phyloP scores from a whole-genome alignment of 345 rosid genomes.

The Sisymbrium altissimum region DNA sequence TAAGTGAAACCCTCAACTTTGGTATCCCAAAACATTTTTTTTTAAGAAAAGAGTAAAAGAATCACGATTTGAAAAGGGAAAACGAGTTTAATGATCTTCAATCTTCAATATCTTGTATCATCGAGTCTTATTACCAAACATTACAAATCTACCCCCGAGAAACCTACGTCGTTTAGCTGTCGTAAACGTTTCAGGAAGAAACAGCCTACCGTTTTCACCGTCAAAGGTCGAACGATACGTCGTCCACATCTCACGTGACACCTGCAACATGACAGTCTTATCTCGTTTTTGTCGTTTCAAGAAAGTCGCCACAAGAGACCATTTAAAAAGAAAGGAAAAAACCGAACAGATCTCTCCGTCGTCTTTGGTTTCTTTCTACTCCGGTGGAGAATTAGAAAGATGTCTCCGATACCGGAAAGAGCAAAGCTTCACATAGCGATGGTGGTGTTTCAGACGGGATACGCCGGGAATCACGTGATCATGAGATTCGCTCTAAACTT shows the following conservation, averaged over 20 bases:
- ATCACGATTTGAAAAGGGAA: no score
- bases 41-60: no score
- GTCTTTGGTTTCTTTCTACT: background rate
- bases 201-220: background rate
- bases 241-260: constrained; percentile 12
- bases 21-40: no score
- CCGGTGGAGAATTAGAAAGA: constrained; percentile 17
- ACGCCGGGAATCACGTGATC: constrained; percentile 63
- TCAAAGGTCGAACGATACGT: background rate
- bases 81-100: no score
- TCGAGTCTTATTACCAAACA: no score
- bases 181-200: no score
- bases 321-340: background rate
- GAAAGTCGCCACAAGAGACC: constrained; percentile 1
- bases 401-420: constrained; percentile 35
- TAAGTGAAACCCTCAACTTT: no score
- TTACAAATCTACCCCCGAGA: no score
- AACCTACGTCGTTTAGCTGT: no score
- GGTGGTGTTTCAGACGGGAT: constrained; percentile 58
- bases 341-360: constrained; percentile 3
- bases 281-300: constrained; percentile 18
- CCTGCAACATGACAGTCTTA: constrained; percentile 24
- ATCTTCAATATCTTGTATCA: no score
- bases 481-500: constrained; percentile 61
- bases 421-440: constrained; percentile 63